phyloP scores from a whole-genome alignment of 2,329 filamentous ascomycete genomes.

The Trichophyton mentagrophytes region DNA sequence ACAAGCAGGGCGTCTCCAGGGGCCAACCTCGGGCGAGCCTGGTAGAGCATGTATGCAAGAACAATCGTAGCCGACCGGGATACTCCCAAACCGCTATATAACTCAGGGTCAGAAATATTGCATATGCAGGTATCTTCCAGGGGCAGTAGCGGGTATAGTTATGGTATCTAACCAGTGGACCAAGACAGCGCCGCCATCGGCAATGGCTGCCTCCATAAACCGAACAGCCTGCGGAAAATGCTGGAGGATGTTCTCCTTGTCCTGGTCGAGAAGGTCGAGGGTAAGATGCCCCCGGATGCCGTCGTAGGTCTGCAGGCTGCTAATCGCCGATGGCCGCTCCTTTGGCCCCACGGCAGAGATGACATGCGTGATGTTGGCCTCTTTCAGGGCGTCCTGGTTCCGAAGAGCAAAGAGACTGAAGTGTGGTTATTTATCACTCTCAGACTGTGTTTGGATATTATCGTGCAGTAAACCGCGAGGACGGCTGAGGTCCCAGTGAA shows the following conservation, averaged over 20 bases:
- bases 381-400: conserved; percentile 54
- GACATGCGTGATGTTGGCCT: conserved; percentile 72
- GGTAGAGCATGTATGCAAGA: conserved; percentile 67
- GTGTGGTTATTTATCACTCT: no score
- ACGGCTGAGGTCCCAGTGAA: no score
- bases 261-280: conserved; percentile 71
- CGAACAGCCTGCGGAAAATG: conserved; percentile 64
- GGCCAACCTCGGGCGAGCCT: conserved; percentile 39
- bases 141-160: neutral
- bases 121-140: conserved; percentile 1
- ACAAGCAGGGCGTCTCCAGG: conserved; percentile 54
- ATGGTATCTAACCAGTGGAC: conserved; percentile 52
- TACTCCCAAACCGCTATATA: conserved; percentile 82
- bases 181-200: conserved; percentile 46
- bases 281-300: neutral
- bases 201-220: conserved; percentile 69
- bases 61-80: conserved; percentile 78
- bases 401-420: conserved; percentile 63
- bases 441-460: no score
- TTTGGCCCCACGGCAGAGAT: conserved; percentile 61
- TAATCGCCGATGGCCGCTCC: neutral
- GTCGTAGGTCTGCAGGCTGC: neutral
- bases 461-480: no score
- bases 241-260: conserved; percentile 71
- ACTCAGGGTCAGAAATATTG: neutral